Base-by-base conservation (phyloP, 441 rosid genomes). In the Pelargonium hybrid region DNA sequence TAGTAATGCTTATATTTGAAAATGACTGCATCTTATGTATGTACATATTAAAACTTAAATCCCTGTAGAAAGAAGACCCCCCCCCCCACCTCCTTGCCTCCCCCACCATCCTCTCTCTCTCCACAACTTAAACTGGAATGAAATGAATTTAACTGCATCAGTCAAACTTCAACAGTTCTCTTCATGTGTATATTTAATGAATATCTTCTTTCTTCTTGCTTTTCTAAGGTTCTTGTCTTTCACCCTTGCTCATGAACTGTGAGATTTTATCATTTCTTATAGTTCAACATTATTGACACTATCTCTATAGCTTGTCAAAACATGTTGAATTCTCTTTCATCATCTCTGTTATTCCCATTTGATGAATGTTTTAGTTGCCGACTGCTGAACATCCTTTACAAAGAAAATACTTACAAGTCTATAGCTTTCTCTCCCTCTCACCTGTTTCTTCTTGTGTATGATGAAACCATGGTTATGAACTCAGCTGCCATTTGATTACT, bases 1-100 rank as follows among this genome's bases (percentile, higher is more conserved):
- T 43, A 79, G 88, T 77, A 37, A 15, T 67, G 34, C 2, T 52
- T 66, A 34, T 70, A 39, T 75, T 66, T 34, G 50, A 13, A n/a
- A 48, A 26, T 57, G 29, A 10, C 64, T 8, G 3, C 6, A 20
- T 56, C 18, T 1, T 56, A 7, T 20, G 25, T 23, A 7, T 17
- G 10, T 18, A 21, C 63, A 56, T 56, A 1, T 56, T 6, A 5
- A 13, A 11, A 56, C 26, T 15, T 56, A 18, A 56, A 5, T 18
- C 6, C 63, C 4, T 18, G 10, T 20, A 21, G 13, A 5, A 21
- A 21, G 63, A 56, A 21, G 63, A 10, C 63, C 18, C 0, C 0
- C 18, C 26, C 2, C 26, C 26, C 26, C 26, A 2, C n/a, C n/a
- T n/a, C n/a, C n/a, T n/a, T n/a, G n/a, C n/a, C n/a, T n/a, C 8